Percentiles rank a stretch among this genome's conserved stretches.
These are phyloP conservation scores for Podaxis mareebaensis DNA, from an alignment of 768 basidiomycete genomes.

Conservation along the genomic window DNA sequence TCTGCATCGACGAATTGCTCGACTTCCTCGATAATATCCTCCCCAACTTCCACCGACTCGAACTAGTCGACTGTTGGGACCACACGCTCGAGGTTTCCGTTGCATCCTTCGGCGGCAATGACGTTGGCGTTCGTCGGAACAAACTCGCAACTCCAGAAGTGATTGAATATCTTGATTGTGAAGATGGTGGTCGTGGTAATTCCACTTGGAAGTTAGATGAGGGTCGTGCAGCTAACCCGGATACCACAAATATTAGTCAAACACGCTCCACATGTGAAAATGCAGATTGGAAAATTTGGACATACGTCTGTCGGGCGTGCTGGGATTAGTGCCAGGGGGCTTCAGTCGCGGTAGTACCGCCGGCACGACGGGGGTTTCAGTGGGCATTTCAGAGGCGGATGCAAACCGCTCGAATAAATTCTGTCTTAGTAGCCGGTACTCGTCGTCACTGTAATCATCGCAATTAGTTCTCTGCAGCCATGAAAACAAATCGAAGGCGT, in stretches of 20 bases:
- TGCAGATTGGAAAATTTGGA: conserved; percentile 4
- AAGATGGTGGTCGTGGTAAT: conserved; percentile 49
- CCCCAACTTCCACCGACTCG: conserved; percentile 40
- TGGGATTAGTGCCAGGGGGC: conserved; percentile 19
- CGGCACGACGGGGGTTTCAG: conserved; percentile 65
- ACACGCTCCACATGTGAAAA: neutral
- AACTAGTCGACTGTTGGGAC: conserved; percentile 37
- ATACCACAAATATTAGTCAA: neutral
- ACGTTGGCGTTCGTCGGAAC: conserved; percentile 40
- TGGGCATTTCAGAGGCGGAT: conserved; percentile 54
- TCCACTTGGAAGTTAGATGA: conserved; percentile 43
- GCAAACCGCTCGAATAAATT: conserved; percentile 82
- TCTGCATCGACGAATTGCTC: conserved; percentile 49
- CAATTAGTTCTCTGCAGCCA: conserved; percentile 7
- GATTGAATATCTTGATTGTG: conserved; percentile 53
- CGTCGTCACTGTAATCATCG: conserved; percentile 63
- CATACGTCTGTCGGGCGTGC: conserved; percentile 36
- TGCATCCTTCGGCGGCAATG: conserved; percentile 37
- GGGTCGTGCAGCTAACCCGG: conserved; percentile 34
- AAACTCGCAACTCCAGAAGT: conserved; percentile 52
- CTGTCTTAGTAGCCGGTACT: conserved; percentile 81
- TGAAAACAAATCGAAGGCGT: conserved; percentile 24
- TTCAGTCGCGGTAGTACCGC: conserved; percentile 36
- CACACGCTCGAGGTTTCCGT: conserved; percentile 51
- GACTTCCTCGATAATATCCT: conserved; percentile 47